Percentiles rank a stretch among this genome's conserved stretches.
Conservation (phyloP, 2,329 filamentous ascomycete species). For the Phialocephala subalpina region DNA sequence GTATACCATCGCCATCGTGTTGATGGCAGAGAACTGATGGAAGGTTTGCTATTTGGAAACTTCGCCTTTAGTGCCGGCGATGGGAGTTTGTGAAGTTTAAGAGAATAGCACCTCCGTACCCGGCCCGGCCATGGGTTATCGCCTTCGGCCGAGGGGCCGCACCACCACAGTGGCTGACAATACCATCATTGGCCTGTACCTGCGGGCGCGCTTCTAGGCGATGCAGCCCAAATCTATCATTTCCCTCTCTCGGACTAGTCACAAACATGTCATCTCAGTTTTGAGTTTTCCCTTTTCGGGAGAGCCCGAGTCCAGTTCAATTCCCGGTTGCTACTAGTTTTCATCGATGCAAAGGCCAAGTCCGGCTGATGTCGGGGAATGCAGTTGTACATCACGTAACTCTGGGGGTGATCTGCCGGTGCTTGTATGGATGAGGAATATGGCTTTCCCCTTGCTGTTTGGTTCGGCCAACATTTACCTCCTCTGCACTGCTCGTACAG, state of each 20-base stretch:
- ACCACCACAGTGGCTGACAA: too few species aligned
- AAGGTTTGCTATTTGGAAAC: background rate
- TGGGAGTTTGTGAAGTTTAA: background rate
- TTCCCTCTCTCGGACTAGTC: slow-evolving; percentile 4
- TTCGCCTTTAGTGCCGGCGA: background rate
- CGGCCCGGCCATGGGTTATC: background rate
- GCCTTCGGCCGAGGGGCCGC: background rate
- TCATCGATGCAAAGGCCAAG: background rate
- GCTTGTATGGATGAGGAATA: background rate
- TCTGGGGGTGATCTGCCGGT: slow-evolving; percentile 6
- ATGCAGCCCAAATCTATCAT: background rate
- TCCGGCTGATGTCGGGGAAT: background rate
- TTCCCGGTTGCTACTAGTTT: background rate
- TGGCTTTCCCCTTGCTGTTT: background rate
- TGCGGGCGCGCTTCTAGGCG: background rate
- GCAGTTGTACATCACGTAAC: slow-evolving; percentile 1
- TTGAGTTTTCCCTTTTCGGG: background rate
- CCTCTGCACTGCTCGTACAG: slow-evolving; percentile 1
- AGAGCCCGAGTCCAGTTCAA: slow-evolving; percentile 3
- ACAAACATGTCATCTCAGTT: background rate
- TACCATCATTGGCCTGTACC: slow-evolving; percentile 5
- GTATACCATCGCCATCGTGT: background rate
- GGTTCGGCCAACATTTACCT: background rate
- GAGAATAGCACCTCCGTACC: background rate
- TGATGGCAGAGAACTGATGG: background rate